phyloP scores from a whole-genome alignment of 2,329 filamentous ascomycete species.

The Diaporthe sp. region DNA sequence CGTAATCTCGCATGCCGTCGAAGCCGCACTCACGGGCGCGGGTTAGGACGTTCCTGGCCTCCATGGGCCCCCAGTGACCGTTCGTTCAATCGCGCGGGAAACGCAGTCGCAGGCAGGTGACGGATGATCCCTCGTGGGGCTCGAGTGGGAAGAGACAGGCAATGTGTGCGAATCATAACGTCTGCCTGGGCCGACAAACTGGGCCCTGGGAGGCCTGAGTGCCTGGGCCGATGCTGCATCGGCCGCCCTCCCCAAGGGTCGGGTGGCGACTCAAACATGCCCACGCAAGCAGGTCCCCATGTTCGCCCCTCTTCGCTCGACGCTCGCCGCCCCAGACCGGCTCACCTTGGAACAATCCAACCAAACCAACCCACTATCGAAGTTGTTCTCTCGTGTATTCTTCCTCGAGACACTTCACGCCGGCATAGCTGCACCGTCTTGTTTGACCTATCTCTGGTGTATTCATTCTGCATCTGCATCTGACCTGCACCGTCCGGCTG shows the following conservation, averaged over 20 bases:
- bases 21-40: not conserved
- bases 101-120: not conserved
- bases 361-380: not conserved
- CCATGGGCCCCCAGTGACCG: not conserved
- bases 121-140: conserved; percentile 34
- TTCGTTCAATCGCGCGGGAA: not conserved
- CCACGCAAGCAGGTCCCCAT: conserved; percentile 21
- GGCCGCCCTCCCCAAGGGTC: not conserved
- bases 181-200: conserved; percentile 26
- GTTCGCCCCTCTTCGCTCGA: conserved; percentile 10
- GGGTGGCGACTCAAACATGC: conserved; percentile 23
- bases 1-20: conserved; percentile 22
- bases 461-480: not conserved
- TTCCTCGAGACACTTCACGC: conserved; percentile 9
- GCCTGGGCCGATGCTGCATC: conserved; percentile 12
- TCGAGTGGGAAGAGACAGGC: not conserved
- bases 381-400: not conserved
- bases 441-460: not conserved
- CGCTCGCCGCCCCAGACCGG: not conserved
- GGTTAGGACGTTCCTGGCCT: not conserved
- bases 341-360: not conserved
- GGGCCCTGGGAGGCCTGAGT: conserved; percentile 12
- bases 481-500: not conserved
- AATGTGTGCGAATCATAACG: conserved; percentile 24
- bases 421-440: not conserved